These are phyloP conservation scores for Fraxinus nigra DNA, from an alignment of 305 asterid species.

Conservation along the genomic window DNA sequence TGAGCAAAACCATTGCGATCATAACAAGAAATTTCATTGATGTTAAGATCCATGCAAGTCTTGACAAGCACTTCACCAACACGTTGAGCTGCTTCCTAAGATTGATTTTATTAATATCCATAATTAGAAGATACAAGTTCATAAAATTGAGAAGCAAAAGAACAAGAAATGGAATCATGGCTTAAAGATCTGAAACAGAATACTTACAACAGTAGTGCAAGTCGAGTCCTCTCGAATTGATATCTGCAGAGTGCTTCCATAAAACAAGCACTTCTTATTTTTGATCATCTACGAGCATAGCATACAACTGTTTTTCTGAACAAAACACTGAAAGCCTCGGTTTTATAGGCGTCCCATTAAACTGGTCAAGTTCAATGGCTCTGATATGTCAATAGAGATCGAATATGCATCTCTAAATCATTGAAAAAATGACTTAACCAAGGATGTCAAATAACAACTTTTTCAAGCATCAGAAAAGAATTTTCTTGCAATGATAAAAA, in stretches of 20 bases:
- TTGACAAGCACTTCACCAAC: conserved; percentile 81
- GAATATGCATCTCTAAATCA: not conserved
- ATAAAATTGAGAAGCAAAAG: not conserved
- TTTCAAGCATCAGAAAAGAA: not conserved
- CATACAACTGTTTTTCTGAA: conserved; percentile 77
- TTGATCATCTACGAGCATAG: conserved; percentile 75
- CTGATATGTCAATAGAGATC: not conserved
- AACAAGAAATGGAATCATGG: not conserved
- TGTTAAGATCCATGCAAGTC: conserved; percentile 64
- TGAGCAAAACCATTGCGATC: conserved; percentile 84
- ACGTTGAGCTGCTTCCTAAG: conserved; percentile 74
- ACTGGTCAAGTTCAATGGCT: conserved; percentile 38
- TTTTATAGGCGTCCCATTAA: conserved; percentile 61
- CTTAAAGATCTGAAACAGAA: conserved; percentile 10
- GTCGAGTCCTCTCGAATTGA: conserved; percentile 53
- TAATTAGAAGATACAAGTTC: not conserved
- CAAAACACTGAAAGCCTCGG: conserved; percentile 92
- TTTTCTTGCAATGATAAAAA: not conserved
- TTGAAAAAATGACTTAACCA: not conserved
- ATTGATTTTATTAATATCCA: conserved; percentile 1
- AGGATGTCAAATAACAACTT: not conserved
- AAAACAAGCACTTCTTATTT: conserved; percentile 71
- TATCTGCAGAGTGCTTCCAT: conserved; percentile 75
- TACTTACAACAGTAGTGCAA: conserved; percentile 59
- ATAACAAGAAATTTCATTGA: conserved; percentile 62